These are phyloP conservation scores for Pythium periplocum DNA, from an alignment of 352 stramenopile genomes.

Conservation along the genomic window DNA sequence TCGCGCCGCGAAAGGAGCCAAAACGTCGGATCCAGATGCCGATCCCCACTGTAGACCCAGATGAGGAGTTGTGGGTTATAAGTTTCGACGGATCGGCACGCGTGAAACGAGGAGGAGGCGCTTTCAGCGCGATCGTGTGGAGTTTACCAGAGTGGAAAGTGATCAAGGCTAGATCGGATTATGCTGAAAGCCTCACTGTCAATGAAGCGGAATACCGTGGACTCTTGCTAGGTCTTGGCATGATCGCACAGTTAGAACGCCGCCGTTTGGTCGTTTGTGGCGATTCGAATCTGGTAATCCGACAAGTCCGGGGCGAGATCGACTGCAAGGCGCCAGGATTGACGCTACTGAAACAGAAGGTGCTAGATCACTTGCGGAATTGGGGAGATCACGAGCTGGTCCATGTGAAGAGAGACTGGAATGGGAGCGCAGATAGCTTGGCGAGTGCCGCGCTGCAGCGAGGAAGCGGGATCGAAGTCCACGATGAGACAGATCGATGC, in stretches of 20 bases:
- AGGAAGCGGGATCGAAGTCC: background rate
- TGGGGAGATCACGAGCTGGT: conserved; percentile 3
- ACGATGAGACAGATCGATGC: background rate
- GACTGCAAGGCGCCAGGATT: conserved; percentile 13
- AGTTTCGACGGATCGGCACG: conserved; percentile 20
- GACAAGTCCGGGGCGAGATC: conserved; percentile 18
- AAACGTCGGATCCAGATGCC: background rate
- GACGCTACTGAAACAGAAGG: conserved; percentile 4
- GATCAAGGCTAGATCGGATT: background rate
- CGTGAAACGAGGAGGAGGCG: conserved; percentile 5
- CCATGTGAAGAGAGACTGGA: conserved; percentile 11
- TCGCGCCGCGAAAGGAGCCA: too few relatives aligned
- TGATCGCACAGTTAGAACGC: conserved; percentile 3
- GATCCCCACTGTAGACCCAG: background rate
- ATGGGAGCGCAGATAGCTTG: conserved; percentile 1
- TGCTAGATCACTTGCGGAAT: background rate
- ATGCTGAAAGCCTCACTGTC: conserved; percentile 10
- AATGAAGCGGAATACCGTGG: conserved; percentile 20
- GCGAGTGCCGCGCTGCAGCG: background rate
- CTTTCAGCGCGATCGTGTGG: conserved; percentile 16
- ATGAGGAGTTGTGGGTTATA: conserved; percentile 5
- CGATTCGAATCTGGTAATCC: conserved; percentile 14
- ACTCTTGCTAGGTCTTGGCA: background rate
- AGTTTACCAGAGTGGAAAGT: conserved; percentile 2
- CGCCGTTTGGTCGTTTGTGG: conserved; percentile 10